Conservation (phyloP, 768 basidiomycete genomes). For the Kwoniella dendrophila region DNA sequence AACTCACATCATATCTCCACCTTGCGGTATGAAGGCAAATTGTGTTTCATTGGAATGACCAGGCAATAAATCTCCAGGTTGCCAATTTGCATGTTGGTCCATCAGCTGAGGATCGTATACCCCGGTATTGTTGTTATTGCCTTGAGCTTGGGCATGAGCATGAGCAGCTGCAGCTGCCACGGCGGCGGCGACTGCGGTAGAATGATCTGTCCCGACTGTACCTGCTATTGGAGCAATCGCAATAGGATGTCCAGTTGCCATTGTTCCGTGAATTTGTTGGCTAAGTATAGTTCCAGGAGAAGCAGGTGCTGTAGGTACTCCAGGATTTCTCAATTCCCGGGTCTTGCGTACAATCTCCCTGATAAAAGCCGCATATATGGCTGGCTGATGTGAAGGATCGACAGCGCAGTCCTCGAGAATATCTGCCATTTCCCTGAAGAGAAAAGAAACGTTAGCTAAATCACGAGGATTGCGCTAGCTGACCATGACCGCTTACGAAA, state of each 20-base stretch:
- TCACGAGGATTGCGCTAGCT: constrained; percentile 20
- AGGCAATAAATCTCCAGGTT: constrained; percentile 26
- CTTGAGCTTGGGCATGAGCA: background rate
- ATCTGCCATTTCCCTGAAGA: constrained; percentile 76
- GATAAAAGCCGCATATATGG: constrained; percentile 81
- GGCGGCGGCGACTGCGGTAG: background rate
- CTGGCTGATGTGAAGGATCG: constrained; percentile 81
- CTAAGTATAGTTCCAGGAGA: constrained; percentile 11
- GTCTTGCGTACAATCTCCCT: constrained; percentile 63
- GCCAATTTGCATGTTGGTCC: constrained; percentile 32
- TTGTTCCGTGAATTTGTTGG: constrained; percentile 10
- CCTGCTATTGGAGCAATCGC: constrained; percentile 9
- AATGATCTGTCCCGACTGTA: constrained; percentile 3
- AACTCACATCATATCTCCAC: constrained; percentile 54
- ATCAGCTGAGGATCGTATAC: constrained; percentile 44
- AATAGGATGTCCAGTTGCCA: constrained; percentile 9
- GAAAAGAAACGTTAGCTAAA: constrained; percentile 69
- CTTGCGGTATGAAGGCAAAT: constrained; percentile 49
- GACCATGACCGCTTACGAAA: constrained; percentile 58
- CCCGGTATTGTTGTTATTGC: background rate
- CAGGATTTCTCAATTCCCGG: constrained; percentile 29
- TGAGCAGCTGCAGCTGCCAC: constrained; percentile 11
- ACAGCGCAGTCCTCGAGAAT: constrained; percentile 75
- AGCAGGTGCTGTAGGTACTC: constrained; percentile 15
- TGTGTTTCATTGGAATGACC: constrained; percentile 32